Percentiles rank a stretch among this genome's conserved stretches.
phyloP scores from a whole-genome alignment of 1,284 basidiomycete species.

The Erythrobasidium hasegawianum region DNA sequence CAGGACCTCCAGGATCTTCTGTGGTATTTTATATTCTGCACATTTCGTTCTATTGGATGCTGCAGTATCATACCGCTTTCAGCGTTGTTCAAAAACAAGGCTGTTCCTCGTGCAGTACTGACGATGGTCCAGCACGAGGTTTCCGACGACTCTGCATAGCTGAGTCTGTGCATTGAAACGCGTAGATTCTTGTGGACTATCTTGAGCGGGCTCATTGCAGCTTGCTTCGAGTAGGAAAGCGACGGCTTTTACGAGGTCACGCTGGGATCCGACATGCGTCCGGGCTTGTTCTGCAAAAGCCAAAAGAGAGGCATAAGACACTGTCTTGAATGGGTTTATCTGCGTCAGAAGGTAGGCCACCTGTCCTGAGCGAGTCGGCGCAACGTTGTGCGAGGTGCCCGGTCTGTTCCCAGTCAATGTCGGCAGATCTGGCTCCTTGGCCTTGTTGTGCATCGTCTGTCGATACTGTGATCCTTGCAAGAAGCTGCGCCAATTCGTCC shows the following conservation, averaged over 20 bases:
- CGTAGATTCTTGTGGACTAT: neutral
- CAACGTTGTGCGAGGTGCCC: constrained; percentile 13
- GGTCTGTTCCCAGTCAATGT: constrained; percentile 10
- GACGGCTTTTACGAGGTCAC: neutral
- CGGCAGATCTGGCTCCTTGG: neutral
- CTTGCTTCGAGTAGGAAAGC: constrained; percentile 7
- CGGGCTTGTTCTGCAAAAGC: constrained; percentile 21
- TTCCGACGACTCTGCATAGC: constrained; percentile 28
- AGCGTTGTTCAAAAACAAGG: too few species aligned
- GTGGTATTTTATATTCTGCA: constrained; percentile 2
- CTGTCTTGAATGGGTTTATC: neutral
- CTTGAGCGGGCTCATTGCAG: neutral
- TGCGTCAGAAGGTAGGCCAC: neutral
- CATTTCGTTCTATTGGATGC: constrained; percentile 24
- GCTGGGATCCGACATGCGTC: constrained; percentile 5
- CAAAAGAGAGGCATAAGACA: neutral
- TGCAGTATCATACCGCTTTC: neutral
- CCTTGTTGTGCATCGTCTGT: too few species aligned
- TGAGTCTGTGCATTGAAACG: constrained; percentile 17
- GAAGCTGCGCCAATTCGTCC: too few species aligned
- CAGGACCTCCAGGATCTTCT: constrained; percentile 13
- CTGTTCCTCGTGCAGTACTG: constrained; percentile 2
- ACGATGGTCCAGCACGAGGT: constrained; percentile 29
- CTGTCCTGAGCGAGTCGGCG: constrained; percentile 20
- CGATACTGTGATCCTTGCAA: too few species aligned